These are phyloP conservation scores for Fusarium equiseti DNA, from an alignment of 2,329 filamentous ascomycete genomes.

Conservation along the genomic window DNA sequence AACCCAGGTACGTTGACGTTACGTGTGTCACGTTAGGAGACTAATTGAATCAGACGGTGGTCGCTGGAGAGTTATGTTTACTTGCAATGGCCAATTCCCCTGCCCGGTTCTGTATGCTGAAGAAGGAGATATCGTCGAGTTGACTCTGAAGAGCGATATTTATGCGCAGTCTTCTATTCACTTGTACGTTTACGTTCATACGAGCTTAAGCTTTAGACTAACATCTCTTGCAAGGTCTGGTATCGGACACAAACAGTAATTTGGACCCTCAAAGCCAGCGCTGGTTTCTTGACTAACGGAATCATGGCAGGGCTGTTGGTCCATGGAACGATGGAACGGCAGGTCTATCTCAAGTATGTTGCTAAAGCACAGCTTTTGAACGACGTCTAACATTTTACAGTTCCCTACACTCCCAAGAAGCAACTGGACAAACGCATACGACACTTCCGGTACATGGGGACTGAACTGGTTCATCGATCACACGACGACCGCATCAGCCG, in stretches of 20 bases:
- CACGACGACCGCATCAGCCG: neutral
- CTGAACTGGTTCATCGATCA: slow-evolving; percentile 1
- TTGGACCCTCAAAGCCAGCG: no score
- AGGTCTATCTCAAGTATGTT: neutral
- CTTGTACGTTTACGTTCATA: neutral
- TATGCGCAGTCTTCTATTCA: slow-evolving; percentile 1
- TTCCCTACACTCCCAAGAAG: neutral
- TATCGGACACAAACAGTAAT: neutral
- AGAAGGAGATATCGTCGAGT: neutral
- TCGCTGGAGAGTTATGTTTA: neutral
- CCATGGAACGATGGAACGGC: neutral
- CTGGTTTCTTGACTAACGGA: neutral
- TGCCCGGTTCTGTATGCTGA: neutral
- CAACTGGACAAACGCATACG: neutral
- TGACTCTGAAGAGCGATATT: neutral
- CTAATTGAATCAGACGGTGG: neutral
- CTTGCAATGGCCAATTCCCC: neutral
- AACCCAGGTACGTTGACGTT: neutral
- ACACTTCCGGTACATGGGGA: neutral
- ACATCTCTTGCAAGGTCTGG: neutral
- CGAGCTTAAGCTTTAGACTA: neutral
- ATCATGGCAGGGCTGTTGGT: neutral
- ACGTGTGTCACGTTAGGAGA: accelerated
- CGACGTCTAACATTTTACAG: neutral
- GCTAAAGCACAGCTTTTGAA: accelerated